Conservation (phyloP, 2,329 filamentous ascomycete genomes). For the Venturia carpophila region DNA sequence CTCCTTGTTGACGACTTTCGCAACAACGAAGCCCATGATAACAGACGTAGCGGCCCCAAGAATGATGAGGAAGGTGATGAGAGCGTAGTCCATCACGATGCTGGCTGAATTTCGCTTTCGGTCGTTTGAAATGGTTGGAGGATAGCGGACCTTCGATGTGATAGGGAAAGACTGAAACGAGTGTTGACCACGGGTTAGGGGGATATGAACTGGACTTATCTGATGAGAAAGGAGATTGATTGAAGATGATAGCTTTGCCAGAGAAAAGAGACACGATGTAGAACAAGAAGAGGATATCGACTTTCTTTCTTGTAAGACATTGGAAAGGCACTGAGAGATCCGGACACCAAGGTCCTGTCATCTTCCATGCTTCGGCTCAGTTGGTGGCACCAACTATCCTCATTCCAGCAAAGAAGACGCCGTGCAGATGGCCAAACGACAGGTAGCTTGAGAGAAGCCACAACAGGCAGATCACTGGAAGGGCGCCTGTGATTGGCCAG, state of each 20-base stretch:
- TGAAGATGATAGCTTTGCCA: not conserved
- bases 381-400: not conserved
- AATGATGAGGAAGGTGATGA: not conserved
- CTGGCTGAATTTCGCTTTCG: not conserved
- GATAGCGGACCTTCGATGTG: not conserved
- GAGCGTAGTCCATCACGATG: not conserved
- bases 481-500: not conserved
- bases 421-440: not conserved
- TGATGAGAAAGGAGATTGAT: no score
- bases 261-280: not conserved
- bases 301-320: not conserved
- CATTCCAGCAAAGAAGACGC: not conserved
- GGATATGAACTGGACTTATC: no score
- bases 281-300: not conserved
- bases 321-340: not conserved
- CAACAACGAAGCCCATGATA: not conserved
- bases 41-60: not conserved
- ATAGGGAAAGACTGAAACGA: not conserved
- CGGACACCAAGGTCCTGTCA: not conserved
- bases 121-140: not conserved
- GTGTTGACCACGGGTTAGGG: no score
- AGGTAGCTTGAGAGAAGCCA: not conserved
- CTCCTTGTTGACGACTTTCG: not conserved
- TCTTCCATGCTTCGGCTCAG: not conserved
- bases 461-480: not conserved